Evolutionary conservation across 2,329 filamentous ascomycete species (phyloP).

Genomic region (Aspergillus floridensis): DNA sequence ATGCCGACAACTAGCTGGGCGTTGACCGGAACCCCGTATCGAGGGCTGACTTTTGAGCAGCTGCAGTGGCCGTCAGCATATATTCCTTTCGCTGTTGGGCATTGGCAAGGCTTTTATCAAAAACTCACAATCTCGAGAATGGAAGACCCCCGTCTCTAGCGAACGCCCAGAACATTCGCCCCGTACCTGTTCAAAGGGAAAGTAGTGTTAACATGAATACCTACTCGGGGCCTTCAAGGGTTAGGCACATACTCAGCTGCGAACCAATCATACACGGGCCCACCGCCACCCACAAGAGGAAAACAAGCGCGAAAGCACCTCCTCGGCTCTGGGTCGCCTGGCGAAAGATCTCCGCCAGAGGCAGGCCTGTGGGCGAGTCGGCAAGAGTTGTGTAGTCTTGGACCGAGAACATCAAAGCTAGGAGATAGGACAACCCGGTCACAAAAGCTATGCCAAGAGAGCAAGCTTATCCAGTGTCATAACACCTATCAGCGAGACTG

Average conservation of each 20-base stretch:
- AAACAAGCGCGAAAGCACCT: constrained; percentile 52
- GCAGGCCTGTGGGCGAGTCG: constrained; percentile 46
- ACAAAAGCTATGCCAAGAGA: constrained; percentile 52
- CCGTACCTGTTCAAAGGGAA: constrained; percentile 37
- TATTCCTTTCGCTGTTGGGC: neutral
- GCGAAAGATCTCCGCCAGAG: constrained; percentile 65
- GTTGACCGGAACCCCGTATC: constrained; percentile 51
- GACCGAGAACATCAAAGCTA: constrained; percentile 54
- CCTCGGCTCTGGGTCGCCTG: constrained; percentile 53
- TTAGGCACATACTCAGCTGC: constrained; percentile 25
- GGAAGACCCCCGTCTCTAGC: constrained; percentile 51
- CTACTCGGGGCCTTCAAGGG: neutral
- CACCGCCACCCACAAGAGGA: constrained; percentile 38
- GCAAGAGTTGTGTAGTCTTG: constrained; percentile 48
- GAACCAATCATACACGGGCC: constrained; percentile 35
- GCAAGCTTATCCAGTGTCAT: constrained; percentile 30
- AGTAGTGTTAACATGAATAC: neutral
- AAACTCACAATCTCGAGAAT: constrained; percentile 26
- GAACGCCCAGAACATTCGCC: constrained; percentile 60
- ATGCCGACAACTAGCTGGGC: constrained; percentile 52
- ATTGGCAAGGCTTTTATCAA: neutral
- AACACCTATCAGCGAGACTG: neutral
- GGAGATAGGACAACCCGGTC: constrained; percentile 51
- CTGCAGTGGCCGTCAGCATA: constrained; percentile 29
- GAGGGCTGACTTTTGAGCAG: constrained; percentile 44